Conservation (phyloP, 148 eudicot genomes). For the Hydrangea macrophylla region DNA sequence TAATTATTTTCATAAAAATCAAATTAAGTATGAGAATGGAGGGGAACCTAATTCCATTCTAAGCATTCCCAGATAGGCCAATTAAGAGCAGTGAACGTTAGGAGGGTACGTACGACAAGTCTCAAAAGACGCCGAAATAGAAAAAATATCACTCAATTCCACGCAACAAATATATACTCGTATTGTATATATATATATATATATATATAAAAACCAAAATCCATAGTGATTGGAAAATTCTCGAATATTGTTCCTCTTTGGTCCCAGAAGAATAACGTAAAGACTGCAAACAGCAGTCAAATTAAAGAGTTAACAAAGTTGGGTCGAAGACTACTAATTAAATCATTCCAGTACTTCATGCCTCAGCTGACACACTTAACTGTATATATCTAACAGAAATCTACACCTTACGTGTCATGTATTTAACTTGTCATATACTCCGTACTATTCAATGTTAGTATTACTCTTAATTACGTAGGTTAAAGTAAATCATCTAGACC, state of each 20-base stretch:
- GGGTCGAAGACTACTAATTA: background rate
- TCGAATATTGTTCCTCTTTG: conserved; percentile 19
- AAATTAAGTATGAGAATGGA: too few species aligned
- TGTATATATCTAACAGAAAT: background rate
- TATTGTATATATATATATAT: background rate
- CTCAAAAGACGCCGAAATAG: conserved; percentile 36
- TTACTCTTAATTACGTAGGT: background rate
- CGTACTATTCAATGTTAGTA: too few species aligned
- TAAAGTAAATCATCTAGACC: background rate
- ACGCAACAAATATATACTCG: too few species aligned
- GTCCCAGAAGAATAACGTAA: conserved; percentile 20
- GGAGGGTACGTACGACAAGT: conserved; percentile 9
- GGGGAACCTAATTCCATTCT: too few species aligned
- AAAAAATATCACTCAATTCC: conserved; percentile 28
- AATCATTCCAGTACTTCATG: conserved; percentile 1
- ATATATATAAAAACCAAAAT: conserved; percentile 11
- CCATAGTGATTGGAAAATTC: conserved; percentile 9
- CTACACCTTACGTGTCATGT: too few species aligned
- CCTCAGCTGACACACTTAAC: conserved; percentile 1
- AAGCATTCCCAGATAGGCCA: too few species aligned
- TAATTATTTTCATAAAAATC: too few species aligned
- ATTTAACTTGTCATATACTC: too few species aligned
- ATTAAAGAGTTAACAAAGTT: background rate
- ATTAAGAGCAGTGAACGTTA: background rate
- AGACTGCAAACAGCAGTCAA: conserved; percentile 12